phyloP scores from a whole-genome alignment of 768 basidiomycete genomes.

The Leccinum disarticulatum region DNA sequence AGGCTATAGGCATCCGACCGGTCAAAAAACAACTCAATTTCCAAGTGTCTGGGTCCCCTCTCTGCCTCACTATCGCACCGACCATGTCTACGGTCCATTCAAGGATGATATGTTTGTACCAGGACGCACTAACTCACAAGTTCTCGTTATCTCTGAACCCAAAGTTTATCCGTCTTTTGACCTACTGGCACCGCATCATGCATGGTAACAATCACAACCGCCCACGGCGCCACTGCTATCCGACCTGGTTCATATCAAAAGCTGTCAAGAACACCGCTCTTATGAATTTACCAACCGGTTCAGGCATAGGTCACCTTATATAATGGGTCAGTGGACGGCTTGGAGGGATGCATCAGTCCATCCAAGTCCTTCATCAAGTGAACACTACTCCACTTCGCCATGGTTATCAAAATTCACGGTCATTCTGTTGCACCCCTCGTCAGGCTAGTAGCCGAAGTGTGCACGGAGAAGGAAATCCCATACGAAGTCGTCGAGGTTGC shows the following conservation, averaged over 20 bases:
- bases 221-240: not conserved
- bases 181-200: not conserved
- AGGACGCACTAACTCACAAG: not conserved
- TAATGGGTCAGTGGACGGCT: not conserved
- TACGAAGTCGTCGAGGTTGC: slow-evolving; percentile 34
- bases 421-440: slow-evolving; percentile 37
- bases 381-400: slow-evolving; percentile 14
- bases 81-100: no score
- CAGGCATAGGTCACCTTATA: not conserved
- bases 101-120: no score
- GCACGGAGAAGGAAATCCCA: slow-evolving; percentile 39
- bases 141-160: not conserved
- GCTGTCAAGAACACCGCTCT: not conserved
- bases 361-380: not conserved
- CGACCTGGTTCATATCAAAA: not conserved
- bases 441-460: slow-evolving; percentile 39
- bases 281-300: not conserved
- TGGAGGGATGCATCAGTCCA: not conserved
- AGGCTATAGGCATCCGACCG: no score
- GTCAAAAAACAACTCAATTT: no score
- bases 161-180: no score
- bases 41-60: no score
- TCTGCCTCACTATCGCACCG: no score
- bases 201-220: not conserved
- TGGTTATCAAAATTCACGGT: slow-evolving; percentile 49